These are phyloP conservation scores for Pseudocercospora cruenta DNA, from an alignment of 2,329 filamentous ascomycete genomes.

Conservation along the genomic window DNA sequence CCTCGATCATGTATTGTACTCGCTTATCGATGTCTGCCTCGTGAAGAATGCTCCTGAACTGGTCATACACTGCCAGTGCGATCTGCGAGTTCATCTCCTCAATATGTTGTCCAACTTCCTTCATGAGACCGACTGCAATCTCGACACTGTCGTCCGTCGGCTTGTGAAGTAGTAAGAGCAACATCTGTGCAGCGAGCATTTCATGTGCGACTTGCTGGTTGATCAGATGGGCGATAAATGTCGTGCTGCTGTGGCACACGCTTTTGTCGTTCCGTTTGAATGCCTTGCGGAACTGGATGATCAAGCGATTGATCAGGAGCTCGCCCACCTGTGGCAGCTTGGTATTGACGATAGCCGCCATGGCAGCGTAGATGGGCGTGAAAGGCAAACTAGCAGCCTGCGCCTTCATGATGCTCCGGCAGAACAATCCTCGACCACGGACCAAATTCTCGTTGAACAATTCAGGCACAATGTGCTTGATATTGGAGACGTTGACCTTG, in stretches of 20 bases:
- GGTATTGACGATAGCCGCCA: constrained; percentile 96
- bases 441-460: constrained; percentile 93
- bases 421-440: constrained; percentile 88
- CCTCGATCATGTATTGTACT: constrained; percentile 99
- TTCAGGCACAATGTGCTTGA: constrained; percentile 96
- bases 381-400: constrained; percentile 95
- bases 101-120: constrained; percentile 89
- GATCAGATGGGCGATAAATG: constrained; percentile 91
- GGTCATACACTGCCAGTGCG: constrained; percentile 88
- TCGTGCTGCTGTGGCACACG: constrained; percentile 89
- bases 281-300: constrained; percentile 92
- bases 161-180: constrained; percentile 89
- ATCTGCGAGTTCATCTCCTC: constrained; percentile 94
- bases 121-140: constrained; percentile 90
- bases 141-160: constrained; percentile 97
- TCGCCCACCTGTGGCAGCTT: constrained; percentile 95
- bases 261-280: constrained; percentile 97
- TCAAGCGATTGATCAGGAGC: constrained; percentile 78
- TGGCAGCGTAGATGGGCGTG: constrained; percentile 92
- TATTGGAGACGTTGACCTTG: constrained; percentile 97
- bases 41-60: constrained; percentile 92
- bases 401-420: constrained; percentile 96
- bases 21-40: constrained; percentile 97
- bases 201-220: constrained; percentile 97
- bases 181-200: constrained; percentile 87